Evolutionary conservation across 1,284 basidiomycete genomes (phyloP).

Genomic region (Neotropicomus parvogracilis): DNA sequence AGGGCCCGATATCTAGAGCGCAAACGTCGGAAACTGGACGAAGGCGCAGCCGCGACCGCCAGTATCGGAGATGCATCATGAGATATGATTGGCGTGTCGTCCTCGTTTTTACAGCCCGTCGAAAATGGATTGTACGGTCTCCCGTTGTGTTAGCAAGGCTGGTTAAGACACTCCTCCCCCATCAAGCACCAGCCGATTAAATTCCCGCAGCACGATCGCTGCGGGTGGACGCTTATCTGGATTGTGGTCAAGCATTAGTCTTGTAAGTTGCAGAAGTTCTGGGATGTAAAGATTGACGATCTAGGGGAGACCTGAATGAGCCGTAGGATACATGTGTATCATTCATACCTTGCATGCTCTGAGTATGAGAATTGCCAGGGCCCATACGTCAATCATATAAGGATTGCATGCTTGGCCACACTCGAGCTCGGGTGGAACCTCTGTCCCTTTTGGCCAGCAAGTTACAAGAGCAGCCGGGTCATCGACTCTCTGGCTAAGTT

Average conservation of each 20-base stretch:
- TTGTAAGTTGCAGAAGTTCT: constrained; percentile 50
- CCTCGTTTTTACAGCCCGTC: background rate
- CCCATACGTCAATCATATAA: constrained; percentile 71
- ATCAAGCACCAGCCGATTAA: constrained; percentile 33
- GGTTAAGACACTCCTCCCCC: constrained; percentile 31
- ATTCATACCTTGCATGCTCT: constrained; percentile 57
- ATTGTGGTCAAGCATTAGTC: constrained; percentile 52
- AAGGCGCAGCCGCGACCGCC: constrained; percentile 19
- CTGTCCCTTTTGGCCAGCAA: constrained; percentile 49
- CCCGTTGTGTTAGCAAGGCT: constrained; percentile 13
- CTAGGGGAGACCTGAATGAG: constrained; percentile 35
- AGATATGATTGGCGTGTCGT: background rate
- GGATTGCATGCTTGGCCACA: constrained; percentile 49
- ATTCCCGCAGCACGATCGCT: constrained; percentile 44
- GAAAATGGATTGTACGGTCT: constrained; percentile 1
- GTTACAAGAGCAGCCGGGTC: constrained; percentile 38
- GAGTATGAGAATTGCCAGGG: constrained; percentile 58
- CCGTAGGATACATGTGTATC: background rate
- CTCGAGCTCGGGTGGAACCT: constrained; percentile 68
- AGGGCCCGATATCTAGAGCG: constrained; percentile 73
- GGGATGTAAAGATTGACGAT: constrained; percentile 53
- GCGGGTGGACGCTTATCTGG: constrained; percentile 52
- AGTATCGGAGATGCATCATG: constrained; percentile 11
- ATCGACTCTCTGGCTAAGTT: constrained; percentile 56
- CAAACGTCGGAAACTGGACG: constrained; percentile 74